These are phyloP conservation scores for Meripilus lineatus DNA, from an alignment of 1,284 basidiomycete genomes.

Conservation along the genomic window DNA sequence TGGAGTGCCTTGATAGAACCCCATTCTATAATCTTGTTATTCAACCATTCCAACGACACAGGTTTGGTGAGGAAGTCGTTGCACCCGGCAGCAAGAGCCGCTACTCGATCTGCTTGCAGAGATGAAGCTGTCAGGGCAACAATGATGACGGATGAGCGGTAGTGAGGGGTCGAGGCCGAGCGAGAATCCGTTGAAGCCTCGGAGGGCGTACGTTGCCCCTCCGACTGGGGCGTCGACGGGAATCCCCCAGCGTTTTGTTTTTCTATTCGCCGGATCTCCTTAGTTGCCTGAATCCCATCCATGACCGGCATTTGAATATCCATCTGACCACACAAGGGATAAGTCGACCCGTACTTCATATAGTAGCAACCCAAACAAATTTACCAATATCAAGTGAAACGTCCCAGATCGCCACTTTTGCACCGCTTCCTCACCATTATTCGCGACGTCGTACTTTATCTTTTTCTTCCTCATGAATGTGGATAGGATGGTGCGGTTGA, in stretches of 20 bases:
- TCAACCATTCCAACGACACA: conserved; percentile 92
- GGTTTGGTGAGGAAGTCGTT: conserved; percentile 99
- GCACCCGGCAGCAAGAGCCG: conserved; percentile 94
- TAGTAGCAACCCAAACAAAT: too few relatives aligned
- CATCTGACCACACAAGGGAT: conserved; percentile 59
- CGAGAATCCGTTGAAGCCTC: conserved; percentile 42
- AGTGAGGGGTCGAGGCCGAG: conserved; percentile 51
- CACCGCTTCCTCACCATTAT: conserved; percentile 94
- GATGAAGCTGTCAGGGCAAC: conserved; percentile 97
- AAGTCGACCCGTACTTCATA: neutral
- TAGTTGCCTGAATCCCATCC: conserved; percentile 97
- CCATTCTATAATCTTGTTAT: conserved; percentile 99
- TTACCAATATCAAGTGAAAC: conserved; percentile 93
- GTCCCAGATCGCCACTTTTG: conserved; percentile 92
- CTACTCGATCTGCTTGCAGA: conserved; percentile 89
- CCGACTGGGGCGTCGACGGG: conserved; percentile 61
- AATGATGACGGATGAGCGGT: conserved; percentile 95
- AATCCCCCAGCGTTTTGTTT: conserved; percentile 63
- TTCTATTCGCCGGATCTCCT: conserved; percentile 90
- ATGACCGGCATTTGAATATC: conserved; percentile 99
- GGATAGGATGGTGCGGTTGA: conserved; percentile 95
- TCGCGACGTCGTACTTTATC: conserved; percentile 94
- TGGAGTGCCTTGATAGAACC: conserved; percentile 84
- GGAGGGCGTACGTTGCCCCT: conserved; percentile 50
- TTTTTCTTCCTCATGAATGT: conserved; percentile 96